Evolutionary conservation across 371 early-diverging fungal species (phyloP).

Genomic region (Zychaea mexicana): DNA sequence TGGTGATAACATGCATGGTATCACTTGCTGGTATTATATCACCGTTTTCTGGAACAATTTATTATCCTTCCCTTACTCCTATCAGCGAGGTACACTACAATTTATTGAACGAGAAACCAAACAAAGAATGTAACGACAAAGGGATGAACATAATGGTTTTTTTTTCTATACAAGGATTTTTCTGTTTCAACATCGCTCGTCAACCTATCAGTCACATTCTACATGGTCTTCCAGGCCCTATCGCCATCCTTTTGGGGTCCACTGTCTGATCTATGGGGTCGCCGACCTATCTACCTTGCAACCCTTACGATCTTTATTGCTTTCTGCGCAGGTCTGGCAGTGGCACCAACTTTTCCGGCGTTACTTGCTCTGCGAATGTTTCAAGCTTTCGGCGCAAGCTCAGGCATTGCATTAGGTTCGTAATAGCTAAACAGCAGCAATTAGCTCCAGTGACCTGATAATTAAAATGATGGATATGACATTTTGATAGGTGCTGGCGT

Average conservation of each 20-base stretch:
- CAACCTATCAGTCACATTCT: conserved; percentile 17
- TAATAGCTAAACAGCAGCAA: too few species aligned
- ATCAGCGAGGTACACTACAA: conserved; percentile 20
- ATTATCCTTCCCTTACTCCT: conserved; percentile 23
- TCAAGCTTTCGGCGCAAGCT: conserved; percentile 61
- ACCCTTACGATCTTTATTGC: conserved; percentile 55
- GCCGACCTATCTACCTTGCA: conserved; percentile 31
- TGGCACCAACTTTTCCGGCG: conserved; percentile 44
- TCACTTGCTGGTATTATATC: conserved; percentile 22
- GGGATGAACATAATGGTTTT: background rate
- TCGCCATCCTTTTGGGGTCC: conserved; percentile 30
- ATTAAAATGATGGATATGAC: background rate
- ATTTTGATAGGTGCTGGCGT: conserved; percentile 24
- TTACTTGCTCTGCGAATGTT: conserved; percentile 60
- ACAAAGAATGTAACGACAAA: background rate
- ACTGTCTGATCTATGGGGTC: conserved; percentile 21
- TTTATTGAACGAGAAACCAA: background rate
- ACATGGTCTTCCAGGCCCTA: conserved; percentile 24
- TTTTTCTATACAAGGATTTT: conserved; percentile 10
- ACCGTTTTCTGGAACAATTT: conserved; percentile 22
- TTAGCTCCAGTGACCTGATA: too few species aligned
- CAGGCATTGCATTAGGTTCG: conserved; percentile 63
- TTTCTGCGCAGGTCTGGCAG: conserved; percentile 58
- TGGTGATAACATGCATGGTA: conserved; percentile 12
- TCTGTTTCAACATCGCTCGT: conserved; percentile 10